phyloP scores from a whole-genome alignment of 2,329 filamentous ascomycete genomes.

The Fusarium acutatum region DNA sequence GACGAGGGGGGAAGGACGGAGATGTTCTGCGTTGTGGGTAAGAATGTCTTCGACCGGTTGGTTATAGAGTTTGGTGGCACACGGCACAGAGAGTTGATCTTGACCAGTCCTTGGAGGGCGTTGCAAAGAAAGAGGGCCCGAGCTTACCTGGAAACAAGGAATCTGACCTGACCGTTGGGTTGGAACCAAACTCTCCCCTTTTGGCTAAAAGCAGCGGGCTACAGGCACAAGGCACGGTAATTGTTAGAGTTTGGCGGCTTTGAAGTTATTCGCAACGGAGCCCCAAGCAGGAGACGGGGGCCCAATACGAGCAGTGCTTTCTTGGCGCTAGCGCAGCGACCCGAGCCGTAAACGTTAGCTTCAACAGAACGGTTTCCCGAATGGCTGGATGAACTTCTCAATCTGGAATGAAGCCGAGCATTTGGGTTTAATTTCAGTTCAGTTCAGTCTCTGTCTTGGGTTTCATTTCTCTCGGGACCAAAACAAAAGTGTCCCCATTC shows the following conservation, averaged over 20 bases:
- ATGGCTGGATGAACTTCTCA: neutral
- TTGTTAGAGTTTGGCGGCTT: neutral
- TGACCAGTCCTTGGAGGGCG: neutral
- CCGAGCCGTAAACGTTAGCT: conserved; percentile 27
- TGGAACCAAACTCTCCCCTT: neutral
- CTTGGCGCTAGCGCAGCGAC: conserved; percentile 24
- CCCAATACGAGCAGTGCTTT: neutral
- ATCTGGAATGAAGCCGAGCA: neutral
- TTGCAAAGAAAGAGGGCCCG: neutral
- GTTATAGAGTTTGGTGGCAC: conserved; percentile 11
- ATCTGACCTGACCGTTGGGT: neutral
- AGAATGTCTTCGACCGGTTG: neutral
- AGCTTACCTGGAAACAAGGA: neutral
- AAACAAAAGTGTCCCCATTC: neutral
- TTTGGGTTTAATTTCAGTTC: neutral
- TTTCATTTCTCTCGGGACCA: neutral
- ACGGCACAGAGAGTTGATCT: neutral
- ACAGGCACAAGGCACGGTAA: neutral
- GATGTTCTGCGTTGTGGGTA: neutral
- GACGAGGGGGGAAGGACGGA: neutral
- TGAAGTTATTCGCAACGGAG: neutral
- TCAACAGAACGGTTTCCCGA: neutral
- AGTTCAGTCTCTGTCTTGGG: neutral
- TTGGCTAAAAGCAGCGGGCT: neutral
- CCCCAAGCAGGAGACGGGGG: neutral